phyloP scores from a whole-genome alignment of 768 basidiomycete genomes.

The Dioszegia hungarica region DNA sequence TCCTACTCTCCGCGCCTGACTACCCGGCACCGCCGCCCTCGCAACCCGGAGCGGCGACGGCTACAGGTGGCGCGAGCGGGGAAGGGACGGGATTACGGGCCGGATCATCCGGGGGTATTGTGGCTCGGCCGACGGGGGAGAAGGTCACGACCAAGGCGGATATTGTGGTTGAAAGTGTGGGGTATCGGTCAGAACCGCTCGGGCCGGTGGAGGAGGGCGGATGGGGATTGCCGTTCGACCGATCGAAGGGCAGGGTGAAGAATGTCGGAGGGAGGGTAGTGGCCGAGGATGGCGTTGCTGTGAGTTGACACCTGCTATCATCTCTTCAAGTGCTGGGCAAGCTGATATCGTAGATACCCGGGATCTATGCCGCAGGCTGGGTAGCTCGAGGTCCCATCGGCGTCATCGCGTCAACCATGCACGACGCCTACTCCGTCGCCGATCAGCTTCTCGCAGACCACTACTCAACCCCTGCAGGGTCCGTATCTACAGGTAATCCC shows the following conservation, averaged over 20 bases:
- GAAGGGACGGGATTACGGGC: not conserved
- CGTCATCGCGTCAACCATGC: constrained; percentile 88
- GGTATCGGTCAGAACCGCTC: constrained; percentile 69
- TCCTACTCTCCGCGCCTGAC: constrained; percentile 21
- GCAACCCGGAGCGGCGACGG: constrained; percentile 3
- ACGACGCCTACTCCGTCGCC: constrained; percentile 77
- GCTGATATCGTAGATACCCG: constrained; percentile 43
- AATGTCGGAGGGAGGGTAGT: constrained; percentile 50
- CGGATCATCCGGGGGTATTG: not conserved
- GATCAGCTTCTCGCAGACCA: constrained; percentile 66
- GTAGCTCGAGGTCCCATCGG: constrained; percentile 84
- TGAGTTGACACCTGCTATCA: constrained; percentile 26
- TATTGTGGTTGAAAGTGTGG: constrained; percentile 79
- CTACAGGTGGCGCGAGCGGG: not conserved
- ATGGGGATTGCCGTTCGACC: constrained; percentile 49
- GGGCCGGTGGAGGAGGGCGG: constrained; percentile 54
- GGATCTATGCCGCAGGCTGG: constrained; percentile 92
- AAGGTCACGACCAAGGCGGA: constrained; percentile 60
- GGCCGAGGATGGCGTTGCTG: constrained; percentile 41
- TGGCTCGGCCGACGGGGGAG: constrained; percentile 57
- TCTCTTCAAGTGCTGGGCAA: constrained; percentile 16
- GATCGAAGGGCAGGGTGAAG: constrained; percentile 51
- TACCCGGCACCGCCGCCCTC: constrained; percentile 13
- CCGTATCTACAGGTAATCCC: not conserved
- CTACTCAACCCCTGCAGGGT: constrained; percentile 20